phyloP scores from a whole-genome alignment of 192 early-diverging fungal genomes.

The Lunasporangiospora selenospora region DNA sequence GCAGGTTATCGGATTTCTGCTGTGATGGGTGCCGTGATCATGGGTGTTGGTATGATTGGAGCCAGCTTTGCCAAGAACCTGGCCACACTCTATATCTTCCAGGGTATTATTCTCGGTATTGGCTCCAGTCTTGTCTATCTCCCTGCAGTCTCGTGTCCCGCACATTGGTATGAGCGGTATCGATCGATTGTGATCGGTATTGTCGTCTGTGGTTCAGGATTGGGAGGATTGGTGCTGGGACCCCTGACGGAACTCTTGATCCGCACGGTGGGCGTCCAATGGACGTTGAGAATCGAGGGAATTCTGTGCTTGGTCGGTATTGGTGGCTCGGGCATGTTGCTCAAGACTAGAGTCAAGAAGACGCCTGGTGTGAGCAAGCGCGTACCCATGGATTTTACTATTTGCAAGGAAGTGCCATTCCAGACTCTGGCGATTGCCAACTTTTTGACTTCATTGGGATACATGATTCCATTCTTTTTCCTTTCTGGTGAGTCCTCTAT shows the following conservation, averaged over 20 bases:
- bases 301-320: constrained; percentile 36
- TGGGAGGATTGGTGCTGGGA: constrained; percentile 39
- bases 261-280: constrained; percentile 18
- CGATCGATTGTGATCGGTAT: constrained; percentile 48
- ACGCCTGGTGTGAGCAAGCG: constrained; percentile 30
- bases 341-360: constrained; percentile 39
- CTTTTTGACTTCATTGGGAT: constrained; percentile 45
- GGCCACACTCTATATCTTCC: constrained; percentile 21
- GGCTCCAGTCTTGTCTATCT: constrained; percentile 50
- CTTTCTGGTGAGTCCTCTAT: constrained; percentile 23
- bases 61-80: constrained; percentile 37
- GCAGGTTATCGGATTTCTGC: constrained; percentile 28
- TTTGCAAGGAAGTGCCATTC: constrained; percentile 32
- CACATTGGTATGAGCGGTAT: constrained; percentile 47
- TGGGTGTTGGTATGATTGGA: constrained; percentile 39
- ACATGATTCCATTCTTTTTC: constrained; percentile 49
- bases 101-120: constrained; percentile 50
- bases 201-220: constrained; percentile 45
- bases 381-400: constrained; percentile 35
- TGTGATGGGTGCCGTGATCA: constrained; percentile 33
- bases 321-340: constrained; percentile 44
- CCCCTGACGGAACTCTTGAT: constrained; percentile 23
- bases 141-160: constrained; percentile 39
- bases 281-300: constrained; percentile 34
- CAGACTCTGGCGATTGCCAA: constrained; percentile 24